A percentile compares a stretch with the other conserved stretches of the same genome.
Evolutionary conservation across 2,329 filamentous ascomycete genomes (phyloP).

Genomic region (Colletotrichum coccodes): DNA sequence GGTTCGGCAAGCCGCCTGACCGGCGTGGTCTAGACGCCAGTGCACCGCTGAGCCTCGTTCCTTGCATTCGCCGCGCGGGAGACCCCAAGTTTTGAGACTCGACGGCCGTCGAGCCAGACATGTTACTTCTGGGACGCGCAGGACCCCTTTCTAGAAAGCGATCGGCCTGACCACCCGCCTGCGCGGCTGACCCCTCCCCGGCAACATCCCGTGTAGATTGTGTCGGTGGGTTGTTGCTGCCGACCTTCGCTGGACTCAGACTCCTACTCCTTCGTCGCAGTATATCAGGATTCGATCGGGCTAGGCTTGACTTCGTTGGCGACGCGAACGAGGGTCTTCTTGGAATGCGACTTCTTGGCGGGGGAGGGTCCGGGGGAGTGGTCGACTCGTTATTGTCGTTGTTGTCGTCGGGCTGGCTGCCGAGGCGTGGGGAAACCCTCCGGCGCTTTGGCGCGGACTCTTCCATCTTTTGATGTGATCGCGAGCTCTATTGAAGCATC

Average conservation of each 20-base stretch:
- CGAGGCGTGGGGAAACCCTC: slow-evolving; percentile 66
- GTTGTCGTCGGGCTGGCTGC: slow-evolving; percentile 37
- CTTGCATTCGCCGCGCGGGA: slow-evolving; percentile 40
- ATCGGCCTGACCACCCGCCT: not conserved
- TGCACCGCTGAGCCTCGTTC: slow-evolving; percentile 41
- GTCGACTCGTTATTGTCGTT: slow-evolving; percentile 44
- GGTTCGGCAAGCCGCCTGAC: slow-evolving; percentile 53
- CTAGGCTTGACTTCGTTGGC: slow-evolving; percentile 72
- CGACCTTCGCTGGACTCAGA: slow-evolving; percentile 27
- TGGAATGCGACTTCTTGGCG: slow-evolving; percentile 38
- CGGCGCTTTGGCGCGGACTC: slow-evolving; percentile 71
- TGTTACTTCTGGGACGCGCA: slow-evolving; percentile 15
- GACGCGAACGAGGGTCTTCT: slow-evolving; percentile 70
- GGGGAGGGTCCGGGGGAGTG: slow-evolving; percentile 44
- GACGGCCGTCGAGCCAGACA: slow-evolving; percentile 2
- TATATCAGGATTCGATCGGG: slow-evolving; percentile 69
- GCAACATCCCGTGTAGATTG: not conserved
- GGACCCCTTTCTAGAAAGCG: slow-evolving; percentile 10
- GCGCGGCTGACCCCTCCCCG: not conserved
- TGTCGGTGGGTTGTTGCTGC: slow-evolving; percentile 29
- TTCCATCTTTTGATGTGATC: slow-evolving; percentile 48
- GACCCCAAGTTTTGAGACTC: slow-evolving; percentile 8
- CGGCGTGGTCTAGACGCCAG: slow-evolving; percentile 50
- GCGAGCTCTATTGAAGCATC: not conserved
- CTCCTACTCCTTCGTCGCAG: slow-evolving; percentile 43